Base-by-base conservation (phyloP, 768 basidiomycete genomes). In the Xanthoconium stramineum region DNA sequence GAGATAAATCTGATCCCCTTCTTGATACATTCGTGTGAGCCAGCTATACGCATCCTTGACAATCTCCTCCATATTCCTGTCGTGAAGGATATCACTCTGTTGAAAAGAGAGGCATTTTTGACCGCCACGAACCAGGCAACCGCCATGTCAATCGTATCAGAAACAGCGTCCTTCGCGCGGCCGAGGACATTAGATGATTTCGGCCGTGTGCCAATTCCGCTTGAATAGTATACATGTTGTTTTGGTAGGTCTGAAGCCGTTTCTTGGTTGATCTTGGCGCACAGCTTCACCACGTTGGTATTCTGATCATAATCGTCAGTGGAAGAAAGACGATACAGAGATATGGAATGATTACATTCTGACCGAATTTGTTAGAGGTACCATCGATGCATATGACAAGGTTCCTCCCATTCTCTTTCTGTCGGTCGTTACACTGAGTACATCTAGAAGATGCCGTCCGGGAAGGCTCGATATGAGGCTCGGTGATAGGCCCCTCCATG, bases 201-300 rank as follows among this genome's bases (percentile, higher is more conserved):
- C 24, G 24, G 24, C 24, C 24, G 24, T 24, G 24, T 24, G 4
- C 24, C 24, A 24, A 24, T 24, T 24, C 24, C 24, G 24, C 24
- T 24, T 24, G 24, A 24, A 24, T 24, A 47, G 52, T 72, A 76
- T 3, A 72, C 70, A 14, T 61, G 48, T 56, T 76, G 75, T 30
- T 56, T 47, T 20, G 61, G 50, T 6, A 29, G 33, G 3, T 40
- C 29, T 12, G 65, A 52, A 36, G 67, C 59, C 5, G 57, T 24
- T 24, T 24, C 4, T 24, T 24, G 45, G 12, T 67, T 51, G 17
- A 75, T 54, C 8, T 63, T 65, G 37, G 58, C 60, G 43, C 73
- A 74, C 2, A 76, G 48, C 47, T 75, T 71, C 19, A 75, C 61
- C n/a, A 76, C 63, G 33, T 75, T 72, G 49, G 72, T 74, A 38